Evolutionary conservation across 306 rosid species (phyloP).

Genomic region (Mimosa pudica): DNA sequence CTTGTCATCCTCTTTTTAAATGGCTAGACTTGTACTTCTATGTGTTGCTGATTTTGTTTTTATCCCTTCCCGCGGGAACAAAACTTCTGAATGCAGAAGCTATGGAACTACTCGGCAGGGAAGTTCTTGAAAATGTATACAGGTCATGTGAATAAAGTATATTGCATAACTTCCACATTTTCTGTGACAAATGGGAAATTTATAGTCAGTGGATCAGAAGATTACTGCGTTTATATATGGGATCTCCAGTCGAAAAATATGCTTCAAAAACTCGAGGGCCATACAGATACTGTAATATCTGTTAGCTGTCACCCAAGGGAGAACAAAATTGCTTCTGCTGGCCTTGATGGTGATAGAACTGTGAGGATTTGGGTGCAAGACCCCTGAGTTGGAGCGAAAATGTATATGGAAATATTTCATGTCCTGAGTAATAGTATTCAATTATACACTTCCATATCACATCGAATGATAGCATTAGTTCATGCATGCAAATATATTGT

Average conservation of each 20-base stretch:
- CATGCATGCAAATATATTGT: conserved; percentile 5
- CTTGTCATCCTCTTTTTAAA: not conserved
- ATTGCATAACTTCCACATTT: conserved; percentile 82
- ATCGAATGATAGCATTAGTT: not conserved
- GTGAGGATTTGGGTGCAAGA: conserved; percentile 89
- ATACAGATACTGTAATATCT: conserved; percentile 76
- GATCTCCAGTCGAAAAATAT: conserved; percentile 80
- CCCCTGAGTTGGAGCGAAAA: conserved; percentile 40
- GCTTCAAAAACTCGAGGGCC: conserved; percentile 95
- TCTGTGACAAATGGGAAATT: conserved; percentile 89
- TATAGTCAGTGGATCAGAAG: conserved; percentile 94
- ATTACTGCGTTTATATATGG: conserved; percentile 80
- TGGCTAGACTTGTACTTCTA: conserved; percentile 1
- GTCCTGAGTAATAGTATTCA: not conserved
- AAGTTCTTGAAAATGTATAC: conserved; percentile 65
- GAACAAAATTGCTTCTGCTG: conserved; percentile 91
- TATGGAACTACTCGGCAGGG: conserved; percentile 78
- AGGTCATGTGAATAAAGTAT: conserved; percentile 63
- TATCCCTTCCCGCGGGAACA: conserved; percentile 3
- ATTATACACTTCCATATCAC: conserved; percentile 11
- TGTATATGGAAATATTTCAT: conserved; percentile 16
- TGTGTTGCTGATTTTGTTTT: conserved; percentile 15
- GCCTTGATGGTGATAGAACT: conserved; percentile 71
- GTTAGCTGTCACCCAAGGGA: conserved; percentile 85
- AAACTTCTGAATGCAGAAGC: conserved; percentile 64